A percentile compares a stretch with the other conserved stretches of the same genome.
These are phyloP conservation scores for Hyaloscypha variabilis DNA, from an alignment of 495 filamentous ascomycete species.

Conservation along the genomic window DNA sequence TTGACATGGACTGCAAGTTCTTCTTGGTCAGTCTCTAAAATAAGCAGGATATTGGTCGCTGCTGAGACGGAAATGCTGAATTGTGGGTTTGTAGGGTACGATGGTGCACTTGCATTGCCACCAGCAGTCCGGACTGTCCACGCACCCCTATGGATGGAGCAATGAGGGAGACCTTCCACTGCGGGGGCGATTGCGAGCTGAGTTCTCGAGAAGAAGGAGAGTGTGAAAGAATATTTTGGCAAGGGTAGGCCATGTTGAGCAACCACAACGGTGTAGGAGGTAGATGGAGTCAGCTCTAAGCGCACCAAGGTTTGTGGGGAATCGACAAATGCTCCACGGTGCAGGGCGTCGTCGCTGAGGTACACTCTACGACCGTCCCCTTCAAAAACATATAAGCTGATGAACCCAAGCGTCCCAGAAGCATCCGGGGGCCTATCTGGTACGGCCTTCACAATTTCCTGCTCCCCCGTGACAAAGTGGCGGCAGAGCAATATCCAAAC, in stretches of 20 bases:
- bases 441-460: conserved; percentile 42
- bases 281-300: conserved; percentile 60
- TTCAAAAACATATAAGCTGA: conserved; percentile 81
- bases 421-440: conserved; percentile 39
- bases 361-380: conserved; percentile 74
- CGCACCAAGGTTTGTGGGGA: conserved; percentile 88
- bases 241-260: conserved; percentile 76
- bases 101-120: conserved; percentile 74
- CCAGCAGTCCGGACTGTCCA: conserved; percentile 85
- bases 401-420: conserved; percentile 68
- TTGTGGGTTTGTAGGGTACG: conserved; percentile 84
- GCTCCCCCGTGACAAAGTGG: conserved; percentile 67
- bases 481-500: conserved; percentile 86
- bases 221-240: conserved; percentile 74
- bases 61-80: conserved; percentile 65
- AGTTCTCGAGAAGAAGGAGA: conserved; percentile 73
- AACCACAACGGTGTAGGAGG: conserved; percentile 75
- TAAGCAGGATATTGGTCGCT: conserved; percentile 62
- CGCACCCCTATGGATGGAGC: conserved; percentile 52
- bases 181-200: conserved; percentile 63
- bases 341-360: conserved; percentile 64
- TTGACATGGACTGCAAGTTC: conserved; percentile 80
- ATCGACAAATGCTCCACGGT: conserved; percentile 84
- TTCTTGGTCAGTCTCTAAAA: conserved; percentile 63
- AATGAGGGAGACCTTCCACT: conserved; percentile 56